Base-by-base conservation (phyloP, 345 rosid species). In the Lenwebbia sp. region DNA sequence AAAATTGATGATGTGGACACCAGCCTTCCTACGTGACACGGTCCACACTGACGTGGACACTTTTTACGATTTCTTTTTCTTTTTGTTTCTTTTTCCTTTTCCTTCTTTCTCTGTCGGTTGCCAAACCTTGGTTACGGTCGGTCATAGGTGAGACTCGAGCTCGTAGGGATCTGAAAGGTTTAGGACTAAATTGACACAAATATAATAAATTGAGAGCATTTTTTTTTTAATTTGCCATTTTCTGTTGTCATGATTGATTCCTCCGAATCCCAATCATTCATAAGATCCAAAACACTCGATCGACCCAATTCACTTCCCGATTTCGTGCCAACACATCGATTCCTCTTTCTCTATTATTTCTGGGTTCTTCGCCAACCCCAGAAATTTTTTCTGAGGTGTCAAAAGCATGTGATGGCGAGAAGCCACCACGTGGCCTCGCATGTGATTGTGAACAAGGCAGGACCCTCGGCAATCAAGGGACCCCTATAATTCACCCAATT, bases 101-200 rank as follows among this genome's bases (percentile, higher is more conserved):
- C 13, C 10, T 65, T 33, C 40, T 65, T 65, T 1, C 25, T 28
- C 5, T 4, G 0, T 10, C 10, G 30, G 7, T n/a, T 60, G 5
- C 19, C 6, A 6, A n/a, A 13, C 19, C 10, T 60, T 4, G 0
- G 33, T 1, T 4, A 54, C 2, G 54, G 54, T 4, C 1, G 0
- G 1, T 2, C 37, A 60, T 6, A 60, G 12, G 1, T 14, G 22
- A 62, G 5, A 1, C 19, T 60, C 1, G 19, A 60, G 0, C 17
- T 60, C 28, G 74, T 0, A 0, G 5, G 8, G 22, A 30, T 1
- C 2, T 30, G 3, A 60, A 53, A 3, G 0, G 0, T 15, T 7
- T 15, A 7, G 1, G 0, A 3, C 3, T 0, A 1, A 14, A 28
- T 13, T 28, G 0, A 0, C 1, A 8, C 0, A 14, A 28, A 25